Evolutionary conservation across 1,284 basidiomycete genomes (phyloP).

Genomic region (Trametes hirsuta): DNA sequence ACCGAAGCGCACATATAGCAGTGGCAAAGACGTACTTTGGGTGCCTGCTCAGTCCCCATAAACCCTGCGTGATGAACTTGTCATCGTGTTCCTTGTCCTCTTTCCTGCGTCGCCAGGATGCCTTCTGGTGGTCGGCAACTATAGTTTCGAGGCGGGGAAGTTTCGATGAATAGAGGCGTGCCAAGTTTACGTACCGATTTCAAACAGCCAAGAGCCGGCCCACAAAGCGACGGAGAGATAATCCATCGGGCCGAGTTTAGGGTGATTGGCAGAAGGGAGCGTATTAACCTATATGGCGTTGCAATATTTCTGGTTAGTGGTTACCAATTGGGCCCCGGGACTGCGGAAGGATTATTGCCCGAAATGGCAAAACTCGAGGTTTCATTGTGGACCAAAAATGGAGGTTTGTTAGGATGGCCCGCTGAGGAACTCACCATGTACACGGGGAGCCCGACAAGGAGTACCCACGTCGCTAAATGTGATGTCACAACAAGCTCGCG

Average conservation of each 20-base stretch:
- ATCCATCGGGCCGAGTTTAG: slow-evolving; percentile 62
- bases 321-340: too few species aligned
- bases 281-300: slow-evolving; percentile 50
- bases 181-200: slow-evolving; percentile 43
- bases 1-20: background rate
- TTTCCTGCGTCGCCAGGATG: slow-evolving; percentile 64
- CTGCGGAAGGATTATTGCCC: too few species aligned
- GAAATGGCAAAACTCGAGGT: too few species aligned
- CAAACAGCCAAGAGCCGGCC: slow-evolving; percentile 60
- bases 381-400: too few species aligned
- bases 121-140: slow-evolving; percentile 74
- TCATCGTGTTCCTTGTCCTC: slow-evolving; percentile 75
- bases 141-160: background rate
- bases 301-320: slow-evolving; percentile 9
- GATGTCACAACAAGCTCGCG: too few species aligned
- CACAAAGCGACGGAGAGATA: slow-evolving; percentile 62
- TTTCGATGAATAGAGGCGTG: background rate
- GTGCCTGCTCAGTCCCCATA: slow-evolving; percentile 76
- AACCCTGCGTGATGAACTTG: slow-evolving; percentile 70
- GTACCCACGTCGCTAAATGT: slow-evolving; percentile 65
- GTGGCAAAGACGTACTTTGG: slow-evolving; percentile 60
- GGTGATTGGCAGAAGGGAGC: slow-evolving; percentile 58
- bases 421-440: slow-evolving; percentile 46
- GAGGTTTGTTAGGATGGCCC: too few species aligned
- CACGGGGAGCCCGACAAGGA: slow-evolving; percentile 69